phyloP scores from a whole-genome alignment of 805 yeast species.

The Kazachstania viticola region DNA sequence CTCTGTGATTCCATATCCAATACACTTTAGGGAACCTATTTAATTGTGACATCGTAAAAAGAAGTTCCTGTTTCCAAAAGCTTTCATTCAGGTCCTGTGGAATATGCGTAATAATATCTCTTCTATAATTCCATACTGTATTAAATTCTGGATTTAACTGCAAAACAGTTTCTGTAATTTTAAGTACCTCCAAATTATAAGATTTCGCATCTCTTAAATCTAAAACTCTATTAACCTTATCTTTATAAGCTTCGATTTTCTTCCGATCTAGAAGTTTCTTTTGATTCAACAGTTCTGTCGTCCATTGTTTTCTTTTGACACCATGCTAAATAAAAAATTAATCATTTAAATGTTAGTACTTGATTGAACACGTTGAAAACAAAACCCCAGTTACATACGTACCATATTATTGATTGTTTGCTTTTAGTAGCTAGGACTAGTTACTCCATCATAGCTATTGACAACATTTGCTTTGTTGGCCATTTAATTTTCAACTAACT shows the following conservation, averaged over 20 bases:
- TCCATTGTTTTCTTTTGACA: constrained; percentile 45
- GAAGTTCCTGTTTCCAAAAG: constrained; percentile 43
- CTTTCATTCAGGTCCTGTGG: constrained; percentile 14
- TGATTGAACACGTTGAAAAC: too few relatives aligned
- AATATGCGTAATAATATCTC: constrained; percentile 45
- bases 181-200: constrained; percentile 33
- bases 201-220: constrained; percentile 19
- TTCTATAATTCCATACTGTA: constrained; percentile 80
- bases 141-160: constrained; percentile 74
- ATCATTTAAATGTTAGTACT: too few relatives aligned
- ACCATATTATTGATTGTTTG: too few relatives aligned
- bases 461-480: too few relatives aligned
- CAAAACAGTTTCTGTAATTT: constrained; percentile 46
- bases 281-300: constrained; percentile 42
- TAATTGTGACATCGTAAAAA: constrained; percentile 46
- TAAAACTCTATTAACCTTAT: constrained; percentile 36
- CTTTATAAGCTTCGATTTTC: constrained; percentile 46
- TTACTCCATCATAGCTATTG: too few relatives aligned
- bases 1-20: constrained; percentile 93
- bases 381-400: neutral
- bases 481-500: too few relatives aligned
- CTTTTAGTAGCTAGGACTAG: too few relatives aligned
- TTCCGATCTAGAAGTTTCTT: constrained; percentile 47
- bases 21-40: constrained; percentile 75
- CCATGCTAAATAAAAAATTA: constrained; percentile 59